Conservation (phyloP, 441 rosid species). For the Populus tomentosa region DNA sequence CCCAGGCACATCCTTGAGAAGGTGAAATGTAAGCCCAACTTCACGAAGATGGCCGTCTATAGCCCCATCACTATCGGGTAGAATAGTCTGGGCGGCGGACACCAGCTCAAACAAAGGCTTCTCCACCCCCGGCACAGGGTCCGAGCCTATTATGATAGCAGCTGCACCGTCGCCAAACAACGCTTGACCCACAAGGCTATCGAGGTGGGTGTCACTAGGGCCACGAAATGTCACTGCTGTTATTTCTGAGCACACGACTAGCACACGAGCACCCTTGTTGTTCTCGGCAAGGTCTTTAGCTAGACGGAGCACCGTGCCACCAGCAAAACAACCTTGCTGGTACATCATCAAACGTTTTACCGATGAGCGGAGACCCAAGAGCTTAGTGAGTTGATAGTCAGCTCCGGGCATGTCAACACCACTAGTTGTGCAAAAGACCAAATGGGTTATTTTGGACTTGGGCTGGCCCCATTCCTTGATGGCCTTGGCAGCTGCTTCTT, state of each 20-base stretch:
- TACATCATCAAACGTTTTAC: slow-evolving; percentile 37
- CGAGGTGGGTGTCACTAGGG: slow-evolving; percentile 25
- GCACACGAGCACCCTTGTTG: slow-evolving; percentile 32
- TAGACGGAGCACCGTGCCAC: slow-evolving; percentile 32
- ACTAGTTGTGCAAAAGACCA: slow-evolving; percentile 31
- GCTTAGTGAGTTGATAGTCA: slow-evolving; percentile 37
- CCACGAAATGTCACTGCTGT: slow-evolving; percentile 30
- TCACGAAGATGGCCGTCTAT: slow-evolving; percentile 36
- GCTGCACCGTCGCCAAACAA: slow-evolving; percentile 35
- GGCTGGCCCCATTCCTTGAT: too few species aligned
- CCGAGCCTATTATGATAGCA: slow-evolving; percentile 30
- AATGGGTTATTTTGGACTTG: too few species aligned
- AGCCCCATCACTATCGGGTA: slow-evolving; percentile 35
- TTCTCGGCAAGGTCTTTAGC: slow-evolving; percentile 43
- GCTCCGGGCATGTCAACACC: slow-evolving; percentile 38
- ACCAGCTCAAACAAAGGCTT: slow-evolving; percentile 29
- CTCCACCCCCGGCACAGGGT: slow-evolving; percentile 13
- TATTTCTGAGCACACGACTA: slow-evolving; percentile 29
- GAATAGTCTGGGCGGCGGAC: slow-evolving; percentile 24
- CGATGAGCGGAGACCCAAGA: slow-evolving; percentile 30
- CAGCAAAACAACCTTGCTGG: slow-evolving; percentile 37
- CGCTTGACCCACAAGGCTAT: slow-evolving; percentile 37
- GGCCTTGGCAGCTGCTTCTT: too few species aligned
- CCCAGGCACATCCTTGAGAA: slow-evolving; percentile 33
- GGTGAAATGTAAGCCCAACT: slow-evolving; percentile 35